These are phyloP conservation scores for Ceratocystis huliohia DNA, from an alignment of 2,329 filamentous ascomycete species.

Conservation along the genomic window DNA sequence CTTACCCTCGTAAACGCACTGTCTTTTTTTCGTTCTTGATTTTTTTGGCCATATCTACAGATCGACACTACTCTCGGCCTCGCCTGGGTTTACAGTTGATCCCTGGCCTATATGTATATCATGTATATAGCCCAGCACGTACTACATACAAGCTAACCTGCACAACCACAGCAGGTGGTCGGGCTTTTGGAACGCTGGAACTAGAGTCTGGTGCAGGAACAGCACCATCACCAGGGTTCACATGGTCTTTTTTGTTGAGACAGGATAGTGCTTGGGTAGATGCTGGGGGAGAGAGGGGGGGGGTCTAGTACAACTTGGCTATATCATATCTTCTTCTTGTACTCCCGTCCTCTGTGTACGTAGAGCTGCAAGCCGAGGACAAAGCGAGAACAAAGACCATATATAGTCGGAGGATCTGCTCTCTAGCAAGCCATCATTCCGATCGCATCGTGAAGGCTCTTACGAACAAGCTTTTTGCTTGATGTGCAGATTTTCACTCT, in stretches of 20 bases:
- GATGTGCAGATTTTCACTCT: not conserved
- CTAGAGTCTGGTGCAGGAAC: not conserved
- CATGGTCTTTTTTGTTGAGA: not conserved
- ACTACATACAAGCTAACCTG: not conserved
- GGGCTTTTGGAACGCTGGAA: not conserved
- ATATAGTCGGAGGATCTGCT: not conserved
- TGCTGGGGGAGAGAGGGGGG: not conserved
- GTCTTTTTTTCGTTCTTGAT: not conserved
- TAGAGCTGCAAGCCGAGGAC: no score
- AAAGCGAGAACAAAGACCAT: no score
- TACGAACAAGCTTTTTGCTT: not conserved
- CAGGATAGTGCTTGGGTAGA: not conserved
- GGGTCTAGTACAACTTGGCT: no score
- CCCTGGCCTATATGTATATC: constrained; percentile 7
- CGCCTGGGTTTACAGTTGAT: not conserved
- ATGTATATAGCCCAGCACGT: not conserved
- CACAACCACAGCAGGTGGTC: not conserved
- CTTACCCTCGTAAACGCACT: not conserved
- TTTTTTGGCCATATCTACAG: not conserved
- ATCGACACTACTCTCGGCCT: not conserved
- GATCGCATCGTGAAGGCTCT: not conserved
- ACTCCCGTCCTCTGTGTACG: no score
- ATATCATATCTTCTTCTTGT: no score
- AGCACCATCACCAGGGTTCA: not conserved
- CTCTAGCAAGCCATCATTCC: not conserved